Percentiles rank a stretch among this genome's conserved stretches.
Conservation (phyloP, 148 eudicot species). For the Rhododendron kiyosumense region DNA sequence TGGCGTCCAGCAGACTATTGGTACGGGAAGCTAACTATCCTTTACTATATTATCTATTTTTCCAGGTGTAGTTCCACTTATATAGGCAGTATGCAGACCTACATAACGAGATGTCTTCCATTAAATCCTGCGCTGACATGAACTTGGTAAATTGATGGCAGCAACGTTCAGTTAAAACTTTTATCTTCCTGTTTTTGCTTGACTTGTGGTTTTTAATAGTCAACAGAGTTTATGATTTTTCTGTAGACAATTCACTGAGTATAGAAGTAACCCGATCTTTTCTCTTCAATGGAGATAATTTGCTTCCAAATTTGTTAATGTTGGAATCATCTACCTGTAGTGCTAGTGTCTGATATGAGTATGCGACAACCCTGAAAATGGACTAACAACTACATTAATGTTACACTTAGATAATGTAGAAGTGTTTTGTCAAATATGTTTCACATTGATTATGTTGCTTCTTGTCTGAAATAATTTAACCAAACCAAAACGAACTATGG, state of each 20-base stretch:
- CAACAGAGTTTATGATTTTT: not conserved
- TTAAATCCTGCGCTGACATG: not conserved
- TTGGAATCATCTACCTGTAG: not conserved
- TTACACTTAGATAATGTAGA: not conserved
- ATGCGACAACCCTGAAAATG: not conserved
- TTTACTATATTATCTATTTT: not conserved
- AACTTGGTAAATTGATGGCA: not conserved
- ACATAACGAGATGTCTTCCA: not conserved
- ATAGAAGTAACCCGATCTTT: not conserved
- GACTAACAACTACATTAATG: not conserved
- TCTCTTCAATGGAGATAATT: not conserved
- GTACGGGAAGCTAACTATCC: conserved; percentile 26
- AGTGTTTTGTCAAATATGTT: not conserved
- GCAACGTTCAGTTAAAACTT: not conserved
- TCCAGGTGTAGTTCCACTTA: not conserved
- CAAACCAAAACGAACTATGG: not conserved
- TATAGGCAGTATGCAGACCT: not conserved
- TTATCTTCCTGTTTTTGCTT: not conserved
- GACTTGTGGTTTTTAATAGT: not conserved
- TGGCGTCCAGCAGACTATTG: conserved; percentile 89
- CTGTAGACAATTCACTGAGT: not conserved
- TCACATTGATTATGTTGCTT: not conserved
- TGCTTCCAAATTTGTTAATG: not conserved
- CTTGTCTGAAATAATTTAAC: not conserved
- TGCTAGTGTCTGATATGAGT: not conserved